Base-by-base conservation (phyloP, 768 basidiomycete species). In the Russula brevipes region DNA sequence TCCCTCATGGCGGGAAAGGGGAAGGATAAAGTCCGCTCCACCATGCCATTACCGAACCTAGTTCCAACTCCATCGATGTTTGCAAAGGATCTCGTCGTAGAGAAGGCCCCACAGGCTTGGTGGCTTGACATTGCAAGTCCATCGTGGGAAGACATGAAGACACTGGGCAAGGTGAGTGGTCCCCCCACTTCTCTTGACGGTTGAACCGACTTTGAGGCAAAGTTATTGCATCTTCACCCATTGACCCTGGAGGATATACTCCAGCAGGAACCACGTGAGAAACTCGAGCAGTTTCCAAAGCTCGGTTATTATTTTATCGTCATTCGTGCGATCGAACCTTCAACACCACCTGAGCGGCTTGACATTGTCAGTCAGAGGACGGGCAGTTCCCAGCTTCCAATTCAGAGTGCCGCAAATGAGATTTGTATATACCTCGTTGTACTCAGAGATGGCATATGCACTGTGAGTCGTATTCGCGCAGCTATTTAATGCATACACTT, bases 261-360 rank as follows among this genome's bases (percentile, higher is more conserved):
- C 8, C 90, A 92, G 63, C 87, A 90, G 74, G 94, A 98, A 63
- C 88, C 91, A 16, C 82, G 93, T 44, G 95, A 97, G 74, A 98
- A 98, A 74, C 75, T 96, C 17, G 94, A 97, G 70, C 76, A 86
- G 19, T 96, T 95, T 71, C 84, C 89, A 0, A 85, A 82, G 67
- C 81, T 98, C 14, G 95, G 94, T 2, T 98, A 98, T 74, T 93
- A 95, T 72, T 93, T 98, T 69, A 78, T 96, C 59, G 88, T 88
- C 19, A 92, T 95, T 69, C 83, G 90, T 51, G 87, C 93, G 1
- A 82, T 94, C 55, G 91, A 94, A 68, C 81, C 80, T 64, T 72
- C 77, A 63, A 75, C 73, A 45, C 76, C 78, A 2, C 74, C 77
- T 54, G 77, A 81, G 36, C 77, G 73, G 51, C 59, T 78, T 50